Evolutionary conservation across 2,329 filamentous ascomycete genomes (phyloP).

Genomic region (Didymella glomerata): DNA sequence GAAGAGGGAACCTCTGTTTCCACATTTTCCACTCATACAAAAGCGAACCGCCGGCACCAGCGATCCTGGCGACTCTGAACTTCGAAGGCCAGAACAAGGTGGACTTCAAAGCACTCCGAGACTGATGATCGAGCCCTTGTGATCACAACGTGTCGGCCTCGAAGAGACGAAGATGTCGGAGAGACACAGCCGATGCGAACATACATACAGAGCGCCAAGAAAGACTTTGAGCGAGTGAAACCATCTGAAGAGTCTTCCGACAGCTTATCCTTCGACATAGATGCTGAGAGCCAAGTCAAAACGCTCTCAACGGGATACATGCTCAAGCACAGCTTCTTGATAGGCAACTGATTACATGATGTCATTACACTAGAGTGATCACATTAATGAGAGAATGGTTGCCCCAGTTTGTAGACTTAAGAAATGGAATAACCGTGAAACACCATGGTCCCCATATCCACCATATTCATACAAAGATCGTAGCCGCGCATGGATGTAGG

Average conservation of each 20-base stretch:
- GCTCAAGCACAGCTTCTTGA: slow-evolving; percentile 30
- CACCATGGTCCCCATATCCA: slow-evolving; percentile 3
- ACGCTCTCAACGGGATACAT: not conserved
- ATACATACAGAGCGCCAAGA: not conserved
- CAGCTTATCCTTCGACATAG: not conserved
- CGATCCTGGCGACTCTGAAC: not conserved
- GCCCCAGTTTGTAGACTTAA: slow-evolving; percentile 40
- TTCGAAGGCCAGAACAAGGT: no score
- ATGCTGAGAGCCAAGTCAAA: not conserved
- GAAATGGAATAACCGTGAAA: slow-evolving; percentile 22
- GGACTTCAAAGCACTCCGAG: not conserved
- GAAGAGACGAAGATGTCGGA: not conserved
- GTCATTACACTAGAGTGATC: slow-evolving; percentile 42
- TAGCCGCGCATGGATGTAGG: slow-evolving; percentile 11
- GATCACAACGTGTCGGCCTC: not conserved
- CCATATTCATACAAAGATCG: slow-evolving; percentile 29
- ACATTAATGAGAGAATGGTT: slow-evolving; percentile 48
- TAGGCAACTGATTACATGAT: slow-evolving; percentile 50
- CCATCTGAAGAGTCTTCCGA: not conserved
- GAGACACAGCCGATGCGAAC: not conserved
- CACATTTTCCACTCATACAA: no score
- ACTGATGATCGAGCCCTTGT: not conserved
- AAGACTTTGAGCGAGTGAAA: not conserved
- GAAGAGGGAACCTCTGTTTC: slow-evolving; percentile 3
- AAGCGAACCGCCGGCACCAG: not conserved